Evolutionary conservation across 305 asterid genomes (phyloP).

Genomic region (Plantago coronopus): DNA sequence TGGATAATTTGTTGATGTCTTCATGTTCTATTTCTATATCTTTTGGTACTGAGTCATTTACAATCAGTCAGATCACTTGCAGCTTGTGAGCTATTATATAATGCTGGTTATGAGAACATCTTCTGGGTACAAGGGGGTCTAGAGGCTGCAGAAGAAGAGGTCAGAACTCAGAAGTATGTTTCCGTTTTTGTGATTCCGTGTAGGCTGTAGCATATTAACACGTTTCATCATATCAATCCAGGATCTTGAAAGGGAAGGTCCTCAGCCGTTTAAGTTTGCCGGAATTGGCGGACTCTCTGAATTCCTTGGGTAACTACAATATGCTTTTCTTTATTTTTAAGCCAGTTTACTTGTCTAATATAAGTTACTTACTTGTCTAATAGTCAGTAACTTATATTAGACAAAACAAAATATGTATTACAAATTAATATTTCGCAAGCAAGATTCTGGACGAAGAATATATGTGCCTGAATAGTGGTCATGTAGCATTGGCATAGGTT

Average conservation of each 20-base stretch:
- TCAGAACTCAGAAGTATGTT: too few relatives aligned
- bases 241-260: conserved; percentile 95
- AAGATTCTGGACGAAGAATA: not conserved
- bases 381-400: too few relatives aligned
- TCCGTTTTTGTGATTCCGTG: not conserved
- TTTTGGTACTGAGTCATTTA: conserved; percentile 29
- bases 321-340: not conserved
- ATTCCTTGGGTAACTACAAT: conserved; percentile 71
- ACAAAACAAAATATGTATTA: too few relatives aligned
- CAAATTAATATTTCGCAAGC: too few relatives aligned
- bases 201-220: conserved; percentile 1
- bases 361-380: too few relatives aligned
- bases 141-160: conserved; percentile 97
- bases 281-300: conserved; percentile 98
- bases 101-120: conserved; percentile 75
- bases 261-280: conserved; percentile 82
- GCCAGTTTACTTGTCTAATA: too few relatives aligned
- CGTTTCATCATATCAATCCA: conserved; percentile 28
- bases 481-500: too few relatives aligned
- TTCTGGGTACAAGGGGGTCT: conserved; percentile 95
- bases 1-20: not conserved
- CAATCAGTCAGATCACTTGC: conserved; percentile 91
- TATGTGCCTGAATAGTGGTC: conserved; percentile 1
- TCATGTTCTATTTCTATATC: not conserved
- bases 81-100: conserved; percentile 81